These are phyloP conservation scores for Testicularia cyperi DNA, from an alignment of 1,284 basidiomycete genomes.

Conservation along the genomic window DNA sequence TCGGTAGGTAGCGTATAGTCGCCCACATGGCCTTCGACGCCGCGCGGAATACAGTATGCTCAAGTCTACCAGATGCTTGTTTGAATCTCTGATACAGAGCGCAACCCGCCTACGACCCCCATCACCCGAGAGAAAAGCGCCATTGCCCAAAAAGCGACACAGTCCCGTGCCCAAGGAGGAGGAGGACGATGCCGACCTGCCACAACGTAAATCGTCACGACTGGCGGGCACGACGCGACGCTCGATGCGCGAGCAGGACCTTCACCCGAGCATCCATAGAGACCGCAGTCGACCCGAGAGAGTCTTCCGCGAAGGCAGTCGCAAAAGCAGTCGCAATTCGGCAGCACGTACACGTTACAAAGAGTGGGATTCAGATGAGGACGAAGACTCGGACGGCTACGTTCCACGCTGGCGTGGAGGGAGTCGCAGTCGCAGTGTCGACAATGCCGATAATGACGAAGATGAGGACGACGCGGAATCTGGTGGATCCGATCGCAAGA, in stretches of 20 bases:
- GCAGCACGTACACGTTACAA: conserved; percentile 21
- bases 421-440: background rate
- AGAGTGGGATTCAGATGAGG: conserved; percentile 37
- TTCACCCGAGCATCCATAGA: conserved; percentile 11
- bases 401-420: conserved; percentile 24
- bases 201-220: conserved; percentile 33
- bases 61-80: background rate
- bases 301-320: conserved; percentile 19
- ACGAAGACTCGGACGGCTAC: conserved; percentile 29
- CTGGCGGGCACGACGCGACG: conserved; percentile 20
- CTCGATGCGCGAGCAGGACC: conserved; percentile 23
- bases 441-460: conserved; percentile 15
- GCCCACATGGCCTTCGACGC: too few species aligned
- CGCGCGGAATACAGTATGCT: too few species aligned
- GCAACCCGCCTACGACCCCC: conserved; percentile 19
- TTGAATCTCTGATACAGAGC: background rate
- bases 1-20: background rate
- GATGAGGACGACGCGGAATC: conserved; percentile 8
- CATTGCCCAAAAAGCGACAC: conserved; percentile 4
- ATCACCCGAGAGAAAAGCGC: conserved; percentile 21
- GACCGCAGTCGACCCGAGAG: conserved; percentile 20
- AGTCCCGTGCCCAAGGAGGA: conserved; percentile 5
- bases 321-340: conserved; percentile 23
- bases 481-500: too few species aligned
- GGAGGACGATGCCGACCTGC: conserved; percentile 1